phyloP scores from a whole-genome alignment of 2,329 filamentous ascomycete genomes.

The Colletotrichum sp. region DNA sequence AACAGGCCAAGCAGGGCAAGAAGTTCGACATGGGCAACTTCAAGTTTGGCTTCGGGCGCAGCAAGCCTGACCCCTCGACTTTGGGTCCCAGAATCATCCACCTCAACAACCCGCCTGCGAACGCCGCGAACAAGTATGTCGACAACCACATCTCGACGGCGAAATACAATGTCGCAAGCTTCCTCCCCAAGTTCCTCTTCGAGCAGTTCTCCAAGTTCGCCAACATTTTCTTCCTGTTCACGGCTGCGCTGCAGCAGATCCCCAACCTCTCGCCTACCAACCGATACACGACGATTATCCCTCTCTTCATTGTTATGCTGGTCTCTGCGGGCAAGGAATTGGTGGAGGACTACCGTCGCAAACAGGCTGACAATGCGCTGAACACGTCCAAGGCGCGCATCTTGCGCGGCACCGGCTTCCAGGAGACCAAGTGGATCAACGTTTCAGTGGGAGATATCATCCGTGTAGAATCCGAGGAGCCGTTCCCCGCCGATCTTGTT shows the following conservation, averaged over 20 bases:
- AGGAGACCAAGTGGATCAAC: constrained; percentile 92
- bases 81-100: constrained; percentile 92
- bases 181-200: constrained; percentile 94
- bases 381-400: constrained; percentile 89
- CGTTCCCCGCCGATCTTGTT: constrained; percentile 93
- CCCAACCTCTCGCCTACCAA: constrained; percentile 95
- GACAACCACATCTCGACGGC: constrained; percentile 98
- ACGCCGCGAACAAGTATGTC: constrained; percentile 86
- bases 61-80: constrained; percentile 87
- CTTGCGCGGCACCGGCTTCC: constrained; percentile 81
- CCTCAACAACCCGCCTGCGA: constrained; percentile 95
- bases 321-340: constrained; percentile 97
- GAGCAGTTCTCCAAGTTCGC: constrained; percentile 99
- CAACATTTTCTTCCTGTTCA: constrained; percentile 99
- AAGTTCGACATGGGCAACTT: constrained; percentile 77
- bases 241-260: constrained; percentile 91
- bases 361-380: constrained; percentile 82
- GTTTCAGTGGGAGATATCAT: constrained; percentile 92
- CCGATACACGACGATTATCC: constrained; percentile 93
- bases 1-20: constrained; percentile 50
- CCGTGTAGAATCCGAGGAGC: constrained; percentile 90
- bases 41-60: constrained; percentile 89
- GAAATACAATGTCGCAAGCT: constrained; percentile 94
- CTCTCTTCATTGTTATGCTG: constrained; percentile 85
- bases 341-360: constrained; percentile 91